phyloP scores from a whole-genome alignment of 169 alveolate species.

The Plasmodium coatneyi region DNA sequence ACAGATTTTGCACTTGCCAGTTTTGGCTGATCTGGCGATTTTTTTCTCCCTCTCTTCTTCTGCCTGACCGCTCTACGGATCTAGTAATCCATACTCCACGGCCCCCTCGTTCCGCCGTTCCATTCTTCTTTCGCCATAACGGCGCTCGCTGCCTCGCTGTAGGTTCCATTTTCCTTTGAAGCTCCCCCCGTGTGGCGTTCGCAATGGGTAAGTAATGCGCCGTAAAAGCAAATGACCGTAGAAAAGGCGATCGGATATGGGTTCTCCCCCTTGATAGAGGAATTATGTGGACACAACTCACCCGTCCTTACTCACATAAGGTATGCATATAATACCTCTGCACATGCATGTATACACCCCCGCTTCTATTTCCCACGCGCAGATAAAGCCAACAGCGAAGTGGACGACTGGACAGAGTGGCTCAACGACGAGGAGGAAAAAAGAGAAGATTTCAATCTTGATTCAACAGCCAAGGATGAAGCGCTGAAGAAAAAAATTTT shows the following conservation, averaged over 20 bases:
- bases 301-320: neutral
- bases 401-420: constrained; percentile 71
- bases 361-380: neutral
- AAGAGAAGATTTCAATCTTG: constrained; percentile 13
- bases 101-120: neutral
- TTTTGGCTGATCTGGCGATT: neutral
- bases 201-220: neutral
- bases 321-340: no score
- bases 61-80: no score
- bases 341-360: neutral
- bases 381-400: constrained; percentile 3
- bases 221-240: neutral
- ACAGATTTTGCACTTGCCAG: neutral
- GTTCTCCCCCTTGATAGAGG: neutral
- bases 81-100: neutral
- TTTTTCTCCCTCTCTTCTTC: neutral
- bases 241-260: neutral
- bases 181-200: neutral
- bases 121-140: neutral
- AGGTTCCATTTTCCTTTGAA: neutral
- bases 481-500: constrained; percentile 39
- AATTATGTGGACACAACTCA: neutral
- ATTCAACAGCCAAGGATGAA: constrained; percentile 5
- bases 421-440: constrained; percentile 52
- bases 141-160: neutral